Percentiles rank a stretch among this genome's conserved stretches.
Conservation (phyloP, 495 filamentous ascomycete genomes). For the Podospora didyma region DNA sequence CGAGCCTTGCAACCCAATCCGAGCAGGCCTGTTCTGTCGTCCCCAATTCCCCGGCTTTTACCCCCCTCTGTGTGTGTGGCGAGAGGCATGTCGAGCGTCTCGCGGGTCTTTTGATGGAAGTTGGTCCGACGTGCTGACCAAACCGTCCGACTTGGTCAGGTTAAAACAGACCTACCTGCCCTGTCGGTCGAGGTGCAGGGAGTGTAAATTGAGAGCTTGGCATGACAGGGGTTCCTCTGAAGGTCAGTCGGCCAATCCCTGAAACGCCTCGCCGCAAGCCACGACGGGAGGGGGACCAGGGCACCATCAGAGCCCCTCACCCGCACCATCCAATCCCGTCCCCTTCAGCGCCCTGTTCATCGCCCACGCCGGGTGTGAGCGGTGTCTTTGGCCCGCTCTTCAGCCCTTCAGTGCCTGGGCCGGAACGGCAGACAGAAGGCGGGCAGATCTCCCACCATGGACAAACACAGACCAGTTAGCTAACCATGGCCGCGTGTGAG, state of each 20-base stretch:
- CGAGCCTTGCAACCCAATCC: neutral
- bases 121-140: constrained; percentile 16
- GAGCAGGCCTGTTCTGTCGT: neutral
- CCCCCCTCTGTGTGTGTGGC: neutral
- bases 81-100: neutral
- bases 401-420: neutral
- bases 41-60: neutral
- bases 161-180: constrained; percentile 4
- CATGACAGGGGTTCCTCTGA: constrained; percentile 24
- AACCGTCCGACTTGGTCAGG: constrained; percentile 10
- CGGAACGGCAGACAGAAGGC: neutral
- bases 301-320: neutral
- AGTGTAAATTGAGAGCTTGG: constrained; percentile 26
- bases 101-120: neutral
- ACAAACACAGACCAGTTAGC: constrained; percentile 1
- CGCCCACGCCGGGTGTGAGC: neutral
- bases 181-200: constrained; percentile 16
- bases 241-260: constrained; percentile 33
- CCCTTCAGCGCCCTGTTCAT: neutral
- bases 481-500: constrained; percentile 12
- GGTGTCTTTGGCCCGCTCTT: constrained; percentile 1
- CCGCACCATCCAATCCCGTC: constrained; percentile 5
- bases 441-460: neutral
- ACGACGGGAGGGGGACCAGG: constrained; percentile 10
- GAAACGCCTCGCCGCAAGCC: constrained; percentile 19